phyloP scores from a whole-genome alignment of 495 filamentous ascomycete species.

The Jackrogersella minutella region DNA sequence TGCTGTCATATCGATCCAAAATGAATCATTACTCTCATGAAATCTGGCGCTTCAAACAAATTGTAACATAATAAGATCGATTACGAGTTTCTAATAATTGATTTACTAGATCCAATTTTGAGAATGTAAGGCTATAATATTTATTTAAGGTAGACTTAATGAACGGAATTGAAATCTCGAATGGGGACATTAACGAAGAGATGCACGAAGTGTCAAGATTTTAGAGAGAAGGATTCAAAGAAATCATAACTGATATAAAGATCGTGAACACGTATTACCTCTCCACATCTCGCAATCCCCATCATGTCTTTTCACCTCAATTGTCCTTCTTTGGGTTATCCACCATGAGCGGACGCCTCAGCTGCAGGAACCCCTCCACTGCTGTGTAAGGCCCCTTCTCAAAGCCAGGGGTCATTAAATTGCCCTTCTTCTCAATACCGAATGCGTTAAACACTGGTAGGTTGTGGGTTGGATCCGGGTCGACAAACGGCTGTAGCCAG shows the following conservation, averaged over 20 bases:
- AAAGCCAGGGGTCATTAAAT: constrained; percentile 39
- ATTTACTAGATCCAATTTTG: background rate
- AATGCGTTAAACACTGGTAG: constrained; percentile 34
- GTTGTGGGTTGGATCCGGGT: background rate
- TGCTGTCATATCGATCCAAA: no score
- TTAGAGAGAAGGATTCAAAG: background rate
- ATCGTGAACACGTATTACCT: background rate
- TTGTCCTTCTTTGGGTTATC: background rate
- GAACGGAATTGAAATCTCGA: no score
- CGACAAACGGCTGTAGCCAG: constrained; percentile 58
- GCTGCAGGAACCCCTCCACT: constrained; percentile 57
- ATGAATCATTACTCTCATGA: background rate
- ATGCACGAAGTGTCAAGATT: background rate
- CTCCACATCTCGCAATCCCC: no score
- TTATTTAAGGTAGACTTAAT: background rate
- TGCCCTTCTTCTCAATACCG: constrained; percentile 33
- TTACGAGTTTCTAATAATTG: background rate
- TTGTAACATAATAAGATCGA: background rate
- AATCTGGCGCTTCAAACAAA: background rate
- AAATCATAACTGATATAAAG: background rate
- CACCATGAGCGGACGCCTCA: constrained; percentile 42
- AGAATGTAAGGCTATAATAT: background rate
- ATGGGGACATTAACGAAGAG: background rate
- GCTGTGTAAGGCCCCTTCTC: constrained; percentile 52
- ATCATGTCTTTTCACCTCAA: background rate